These are phyloP conservation scores for Mycena albidolilacea DNA, from an alignment of 768 basidiomycete species.

Conservation along the genomic window DNA sequence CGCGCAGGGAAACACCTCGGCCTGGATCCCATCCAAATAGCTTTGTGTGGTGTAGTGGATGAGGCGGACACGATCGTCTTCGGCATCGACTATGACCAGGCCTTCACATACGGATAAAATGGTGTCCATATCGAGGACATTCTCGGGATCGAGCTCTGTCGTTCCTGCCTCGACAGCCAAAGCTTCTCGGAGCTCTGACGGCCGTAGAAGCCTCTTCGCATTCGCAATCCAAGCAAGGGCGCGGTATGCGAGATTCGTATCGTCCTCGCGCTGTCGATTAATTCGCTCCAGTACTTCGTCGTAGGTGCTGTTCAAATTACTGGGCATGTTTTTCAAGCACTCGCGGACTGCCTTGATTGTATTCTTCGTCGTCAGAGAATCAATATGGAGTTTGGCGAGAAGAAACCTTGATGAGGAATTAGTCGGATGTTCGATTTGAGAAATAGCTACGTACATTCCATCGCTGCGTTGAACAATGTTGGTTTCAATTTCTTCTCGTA, in stretches of 20 bases:
- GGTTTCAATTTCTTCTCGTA: slow-evolving; percentile 13
- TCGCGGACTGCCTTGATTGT: slow-evolving; percentile 11
- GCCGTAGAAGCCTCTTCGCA: neutral
- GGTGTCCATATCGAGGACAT: slow-evolving; percentile 10
- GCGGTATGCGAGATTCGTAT: slow-evolving; percentile 4
- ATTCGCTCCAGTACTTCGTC: slow-evolving; percentile 22
- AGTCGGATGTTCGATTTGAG: neutral
- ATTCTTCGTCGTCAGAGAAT: slow-evolving; percentile 6
- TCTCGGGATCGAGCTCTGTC: neutral
- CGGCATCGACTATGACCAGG: neutral
- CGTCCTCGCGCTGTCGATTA: slow-evolving; percentile 5
- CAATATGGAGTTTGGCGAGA: slow-evolving; percentile 16
- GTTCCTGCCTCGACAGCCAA: slow-evolving; percentile 11
- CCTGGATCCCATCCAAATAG: neutral
- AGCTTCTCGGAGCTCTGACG: slow-evolving; percentile 7
- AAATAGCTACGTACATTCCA: slow-evolving; percentile 12
- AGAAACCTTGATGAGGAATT: slow-evolving; percentile 4
- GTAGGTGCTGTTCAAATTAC: neutral
- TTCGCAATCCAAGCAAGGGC: slow-evolving; percentile 4
- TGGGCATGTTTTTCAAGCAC: neutral
- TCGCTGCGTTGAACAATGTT: slow-evolving; percentile 8
- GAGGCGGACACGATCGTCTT: slow-evolving; percentile 7
- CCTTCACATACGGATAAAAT: slow-evolving; percentile 14
- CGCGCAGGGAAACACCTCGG: neutral
- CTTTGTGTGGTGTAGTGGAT: slow-evolving; percentile 13